Conservation (phyloP, 495 filamentous ascomycete genomes). For the Penicillium macrosclerotiorum region DNA sequence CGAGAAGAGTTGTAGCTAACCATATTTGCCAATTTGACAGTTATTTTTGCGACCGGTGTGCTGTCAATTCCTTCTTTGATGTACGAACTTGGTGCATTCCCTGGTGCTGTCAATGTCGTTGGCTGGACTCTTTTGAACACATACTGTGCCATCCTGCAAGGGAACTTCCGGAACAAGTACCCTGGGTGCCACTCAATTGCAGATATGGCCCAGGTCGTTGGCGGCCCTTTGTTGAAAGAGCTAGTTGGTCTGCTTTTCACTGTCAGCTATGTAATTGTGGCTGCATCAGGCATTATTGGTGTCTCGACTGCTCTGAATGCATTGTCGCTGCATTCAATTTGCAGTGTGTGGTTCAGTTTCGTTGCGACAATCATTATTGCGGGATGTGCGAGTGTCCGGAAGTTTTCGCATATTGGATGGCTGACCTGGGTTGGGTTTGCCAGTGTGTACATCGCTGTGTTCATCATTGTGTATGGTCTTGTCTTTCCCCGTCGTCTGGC, state of each 20-base stretch:
- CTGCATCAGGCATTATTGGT: constrained; percentile 48
- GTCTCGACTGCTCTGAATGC: constrained; percentile 52
- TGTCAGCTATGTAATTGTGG: constrained; percentile 45
- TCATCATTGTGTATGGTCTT: constrained; percentile 46
- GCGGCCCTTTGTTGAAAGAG: constrained; percentile 50
- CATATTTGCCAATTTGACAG: no score
- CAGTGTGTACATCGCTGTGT: constrained; percentile 44
- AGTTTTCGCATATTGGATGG: constrained; percentile 45
- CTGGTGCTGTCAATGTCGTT: constrained; percentile 54
- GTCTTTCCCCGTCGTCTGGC: background rate
- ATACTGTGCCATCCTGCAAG: constrained; percentile 35
- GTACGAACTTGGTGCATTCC: constrained; percentile 61
- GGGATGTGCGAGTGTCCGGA: constrained; percentile 37
- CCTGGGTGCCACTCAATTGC: constrained; percentile 54
- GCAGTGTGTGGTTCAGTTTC: constrained; percentile 44
- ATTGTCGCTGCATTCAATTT: constrained; percentile 44
- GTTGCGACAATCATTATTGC: constrained; percentile 65
- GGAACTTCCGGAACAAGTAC: constrained; percentile 35
- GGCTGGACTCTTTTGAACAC: constrained; percentile 63
- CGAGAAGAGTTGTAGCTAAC: no score
- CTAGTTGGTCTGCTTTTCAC: constrained; percentile 45
- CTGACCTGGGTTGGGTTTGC: constrained; percentile 46
- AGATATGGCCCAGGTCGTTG: constrained; percentile 66
- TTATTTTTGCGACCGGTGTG: constrained; percentile 56
- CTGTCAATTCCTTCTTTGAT: constrained; percentile 61